Evolutionary conservation across 139 green algal species (phyloP), one percentile per base, ranked within the genome.

Genomic region (Chlorella ohadii): DNA sequence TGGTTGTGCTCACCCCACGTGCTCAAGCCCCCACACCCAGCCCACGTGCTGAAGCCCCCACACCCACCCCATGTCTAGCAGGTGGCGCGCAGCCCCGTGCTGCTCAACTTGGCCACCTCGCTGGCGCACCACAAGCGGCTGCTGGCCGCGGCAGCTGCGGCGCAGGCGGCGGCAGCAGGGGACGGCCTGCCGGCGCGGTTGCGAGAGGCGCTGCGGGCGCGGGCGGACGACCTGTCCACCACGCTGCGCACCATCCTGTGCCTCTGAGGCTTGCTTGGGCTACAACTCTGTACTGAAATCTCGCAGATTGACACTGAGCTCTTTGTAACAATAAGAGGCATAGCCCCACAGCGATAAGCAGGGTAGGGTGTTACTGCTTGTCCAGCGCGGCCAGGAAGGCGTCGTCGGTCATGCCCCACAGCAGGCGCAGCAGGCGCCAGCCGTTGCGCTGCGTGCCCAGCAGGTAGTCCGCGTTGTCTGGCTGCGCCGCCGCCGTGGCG

Each of bases 101-200:
- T 98, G 17, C 90, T 95, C 77, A 97, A 96, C 85, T 84, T 98
- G 28, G 89, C 91, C 16, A 85, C 92, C 33, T 86, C 87, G 19
- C 82, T 98, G 31, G 92, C 92, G 16, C 94, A 95, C 81, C 93
- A 97, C 74, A 90, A 92, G 56, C 84, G 88, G 5, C 88, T 83
- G 68, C 77, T 94, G 74, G 61, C 81, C 2, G 83, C 90, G 55
- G 65, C 93, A 66, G 83, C 71, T 44, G 75, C 84, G 13, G 56
- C 89, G 34, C 66, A 74, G 63, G 56, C 74, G 63, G 56, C 74
- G 57, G 66, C 28, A 16, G 68, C 88, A 5, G 74, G 90, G 11
- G 59, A 90, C 34, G 51, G 51, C 41, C 5, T 74, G 28, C 57
- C 67, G 0, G n/a, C 55, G 19, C 80, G 80, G 17, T 56, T 85